Base-by-base conservation (phyloP, 176 grass and related monocot genomes). In the Bonia amplexicaulis region DNA sequence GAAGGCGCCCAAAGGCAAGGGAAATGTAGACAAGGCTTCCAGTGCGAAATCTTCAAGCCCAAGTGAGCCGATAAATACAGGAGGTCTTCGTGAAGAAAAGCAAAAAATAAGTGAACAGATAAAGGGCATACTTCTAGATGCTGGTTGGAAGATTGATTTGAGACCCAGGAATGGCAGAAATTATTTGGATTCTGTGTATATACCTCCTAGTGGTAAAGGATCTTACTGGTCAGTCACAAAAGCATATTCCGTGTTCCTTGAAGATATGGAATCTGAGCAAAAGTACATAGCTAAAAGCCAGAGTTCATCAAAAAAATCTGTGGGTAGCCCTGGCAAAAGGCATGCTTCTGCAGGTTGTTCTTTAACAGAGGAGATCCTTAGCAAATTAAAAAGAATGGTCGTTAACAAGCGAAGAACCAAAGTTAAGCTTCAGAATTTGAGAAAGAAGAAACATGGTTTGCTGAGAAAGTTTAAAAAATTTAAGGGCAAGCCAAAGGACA, bases 191-290 rank as follows among this genome's bases (percentile, higher is more conserved):
- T 90, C 88, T 54, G 97, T 99, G 55, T 95, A 99, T 87, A 89
- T 99, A 88, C 82, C 89, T 90, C 97, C 97, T 79, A 84, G 58
- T 80, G 97, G 97, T 69, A 84, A 78, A 88, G 90, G 90, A 77
- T 91, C 93, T 78, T 95, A 94, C 80, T 99, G 97, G 97, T 99
- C 97, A 76, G 80, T 99, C 69, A 99, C 93, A 80, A 99, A 96
- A 77, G 92, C 97, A 64, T 99, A 99, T 79, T 53, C 76, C 49
- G 46, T 40, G 22, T 99, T 89, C 88, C 62, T 70, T 2, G 54
- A 85, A 71, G 55, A 72, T 73, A 69, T 77, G 82, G 64, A 83
- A 40, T 88, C 16, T 76, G 78, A 71, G n/a, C 54, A 82, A 27
- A 86, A 86, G 69, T 80, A 80, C 4, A n/a, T 12, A 29, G 12